Conservation (phyloP, 2,329 filamentous ascomycete genomes). For the Epichloe gansuensis region DNA sequence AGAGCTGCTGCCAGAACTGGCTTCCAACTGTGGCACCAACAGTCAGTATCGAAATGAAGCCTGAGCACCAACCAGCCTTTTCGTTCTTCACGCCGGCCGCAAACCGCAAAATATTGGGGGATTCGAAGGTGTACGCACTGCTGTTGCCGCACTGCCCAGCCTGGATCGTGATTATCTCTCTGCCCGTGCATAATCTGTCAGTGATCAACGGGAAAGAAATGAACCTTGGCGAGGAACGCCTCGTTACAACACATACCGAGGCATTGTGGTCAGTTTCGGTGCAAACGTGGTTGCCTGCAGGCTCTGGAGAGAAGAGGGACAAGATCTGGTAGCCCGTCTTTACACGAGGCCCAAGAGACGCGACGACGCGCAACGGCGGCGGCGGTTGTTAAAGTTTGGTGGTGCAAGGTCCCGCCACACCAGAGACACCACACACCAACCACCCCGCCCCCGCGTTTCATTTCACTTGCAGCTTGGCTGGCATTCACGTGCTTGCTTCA, state of each 20-base stretch:
- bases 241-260: conserved; percentile 10
- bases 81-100: background rate
- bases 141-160: conserved; percentile 99
- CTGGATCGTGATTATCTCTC: conserved; percentile 98
- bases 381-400: background rate
- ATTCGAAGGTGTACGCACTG: conserved; percentile 48
- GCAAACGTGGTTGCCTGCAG: background rate
- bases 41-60: conserved; percentile 2
- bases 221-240: background rate
- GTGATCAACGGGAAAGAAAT: conserved; percentile 2
- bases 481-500: too few relatives aligned
- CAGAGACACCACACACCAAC: background rate
- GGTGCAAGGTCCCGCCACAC: background rate
- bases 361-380: conserved; percentile 3
- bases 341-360: conserved; percentile 2
- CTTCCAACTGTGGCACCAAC: conserved; percentile 56
- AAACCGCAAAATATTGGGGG: too few relatives aligned
- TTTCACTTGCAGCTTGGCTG: background rate
- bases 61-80: background rate
- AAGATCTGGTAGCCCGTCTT: background rate
- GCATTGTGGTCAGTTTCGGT: conserved; percentile 11
- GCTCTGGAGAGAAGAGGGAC: too few relatives aligned
- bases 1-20: conserved; percentile 98
- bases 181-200: conserved; percentile 22
- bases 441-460: conserved; percentile 10